Conservation (phyloP, 768 basidiomycete genomes). For the Agrocybe pediades region DNA sequence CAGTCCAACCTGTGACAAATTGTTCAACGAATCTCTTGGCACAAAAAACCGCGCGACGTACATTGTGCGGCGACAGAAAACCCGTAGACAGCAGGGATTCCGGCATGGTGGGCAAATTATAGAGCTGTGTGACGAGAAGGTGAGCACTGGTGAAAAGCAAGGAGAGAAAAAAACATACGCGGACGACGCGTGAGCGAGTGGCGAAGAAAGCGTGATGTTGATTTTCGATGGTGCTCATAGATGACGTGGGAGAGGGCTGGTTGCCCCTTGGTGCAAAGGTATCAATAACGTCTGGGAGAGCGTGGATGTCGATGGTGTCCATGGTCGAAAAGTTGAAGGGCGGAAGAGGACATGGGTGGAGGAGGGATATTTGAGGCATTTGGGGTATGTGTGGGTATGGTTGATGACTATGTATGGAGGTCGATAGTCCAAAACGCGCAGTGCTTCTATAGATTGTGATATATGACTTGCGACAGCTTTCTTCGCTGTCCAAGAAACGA, state of each 20-base stretch:
- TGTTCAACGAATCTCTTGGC: conserved; percentile 14
- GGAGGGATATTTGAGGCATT: conserved; percentile 18
- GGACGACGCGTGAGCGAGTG: conserved; percentile 56
- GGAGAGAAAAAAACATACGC: conserved; percentile 29
- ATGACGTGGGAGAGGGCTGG: conserved; percentile 36
- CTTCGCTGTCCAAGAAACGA: conserved; percentile 5
- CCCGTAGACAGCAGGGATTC: conserved; percentile 37
- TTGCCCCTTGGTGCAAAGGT: too few relatives aligned
- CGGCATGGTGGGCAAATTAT: conserved; percentile 38
- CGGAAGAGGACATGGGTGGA: conserved; percentile 9
- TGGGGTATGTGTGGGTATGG: conserved; percentile 8
- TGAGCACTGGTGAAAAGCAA: not conserved
- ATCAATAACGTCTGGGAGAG: conserved; percentile 5
- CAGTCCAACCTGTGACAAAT: too few relatives aligned
- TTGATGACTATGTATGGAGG: conserved; percentile 13
- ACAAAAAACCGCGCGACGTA: conserved; percentile 25
- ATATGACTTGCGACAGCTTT: conserved; percentile 12
- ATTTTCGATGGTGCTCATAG: conserved; percentile 29
- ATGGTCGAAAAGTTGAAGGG: conserved; percentile 14
- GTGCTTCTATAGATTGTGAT: conserved; percentile 16
- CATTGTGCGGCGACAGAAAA: conserved; percentile 38
- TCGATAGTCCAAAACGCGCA: conserved; percentile 2
- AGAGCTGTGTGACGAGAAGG: conserved; percentile 29
- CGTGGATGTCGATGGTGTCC: conserved; percentile 21
- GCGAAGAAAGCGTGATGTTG: conserved; percentile 39